phyloP scores from a whole-genome alignment of 495 filamentous ascomycete species.

The Chaetomium cochliodes region DNA sequence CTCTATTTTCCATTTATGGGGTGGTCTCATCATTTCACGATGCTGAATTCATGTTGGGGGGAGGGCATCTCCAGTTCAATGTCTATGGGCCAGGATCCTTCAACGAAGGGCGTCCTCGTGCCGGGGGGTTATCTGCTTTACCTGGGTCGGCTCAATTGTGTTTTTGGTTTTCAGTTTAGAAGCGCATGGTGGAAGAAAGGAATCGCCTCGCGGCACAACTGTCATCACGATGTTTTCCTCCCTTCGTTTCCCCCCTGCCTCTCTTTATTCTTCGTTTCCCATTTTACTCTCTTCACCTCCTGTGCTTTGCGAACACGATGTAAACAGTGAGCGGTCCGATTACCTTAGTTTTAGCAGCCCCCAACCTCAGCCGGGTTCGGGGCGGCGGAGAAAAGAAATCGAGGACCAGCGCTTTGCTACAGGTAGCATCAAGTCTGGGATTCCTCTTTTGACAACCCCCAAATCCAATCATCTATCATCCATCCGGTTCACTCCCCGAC shows the following conservation, averaged over 20 bases:
- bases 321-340: not conserved
- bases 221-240: not conserved
- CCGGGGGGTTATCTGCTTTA: not conserved
- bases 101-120: not conserved
- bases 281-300: not conserved
- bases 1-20: not conserved
- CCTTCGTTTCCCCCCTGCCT: not conserved
- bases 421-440: constrained; percentile 1
- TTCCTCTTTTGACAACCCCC: not conserved
- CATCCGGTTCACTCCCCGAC: not conserved
- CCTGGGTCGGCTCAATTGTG: not conserved
- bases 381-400: not conserved
- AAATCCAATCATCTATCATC: too few relatives aligned
- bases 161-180: not conserved
- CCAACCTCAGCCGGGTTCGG: constrained; percentile 4
- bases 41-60: not conserved
- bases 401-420: not conserved
- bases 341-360: not conserved
- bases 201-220: constrained; percentile 13
- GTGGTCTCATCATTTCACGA: not conserved
- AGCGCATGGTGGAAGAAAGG: constrained; percentile 1
- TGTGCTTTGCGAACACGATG: not conserved
- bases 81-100: not conserved
- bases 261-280: not conserved
- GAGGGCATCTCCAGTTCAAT: not conserved